phyloP scores from a whole-genome alignment of 1,284 basidiomycete genomes.

The Sporisorium reilianum region DNA sequence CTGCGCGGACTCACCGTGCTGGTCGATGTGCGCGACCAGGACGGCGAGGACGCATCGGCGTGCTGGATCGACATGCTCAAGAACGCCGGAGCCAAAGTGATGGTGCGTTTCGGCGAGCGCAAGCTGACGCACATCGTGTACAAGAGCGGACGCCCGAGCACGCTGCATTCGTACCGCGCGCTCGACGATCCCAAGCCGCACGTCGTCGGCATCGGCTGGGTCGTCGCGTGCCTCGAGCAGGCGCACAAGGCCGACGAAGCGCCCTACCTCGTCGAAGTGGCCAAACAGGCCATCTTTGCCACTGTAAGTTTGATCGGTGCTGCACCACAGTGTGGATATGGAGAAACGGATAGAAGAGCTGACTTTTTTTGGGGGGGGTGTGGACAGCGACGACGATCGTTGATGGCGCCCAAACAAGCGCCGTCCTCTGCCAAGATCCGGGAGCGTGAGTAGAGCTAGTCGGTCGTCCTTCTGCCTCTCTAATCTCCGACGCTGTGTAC shows the following conservation, averaged over 20 bases:
- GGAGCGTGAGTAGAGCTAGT: conserved; percentile 50
- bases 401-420: conserved; percentile 47
- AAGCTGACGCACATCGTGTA: conserved; percentile 62
- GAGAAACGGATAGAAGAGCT: no score
- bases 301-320: conserved; percentile 55
- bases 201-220: conserved; percentile 63
- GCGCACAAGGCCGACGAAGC: conserved; percentile 51
- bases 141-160: conserved; percentile 59
- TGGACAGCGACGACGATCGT: conserved; percentile 42
- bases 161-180: conserved; percentile 53
- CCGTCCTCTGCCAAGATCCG: conserved; percentile 37
- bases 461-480: neutral
- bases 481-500: conserved; percentile 13
- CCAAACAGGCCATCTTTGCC: conserved; percentile 61
- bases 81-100: conserved; percentile 56
- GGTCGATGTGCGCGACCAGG: conserved; percentile 60
- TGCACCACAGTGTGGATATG: neutral
- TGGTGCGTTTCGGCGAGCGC: conserved; percentile 44
- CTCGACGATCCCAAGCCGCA: conserved; percentile 49
- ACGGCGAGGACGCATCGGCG: conserved; percentile 58
- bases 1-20: conserved; percentile 57
- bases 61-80: conserved; percentile 59
- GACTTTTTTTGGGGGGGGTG: neutral
- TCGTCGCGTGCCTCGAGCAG: conserved; percentile 54
- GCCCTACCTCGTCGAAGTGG: conserved; percentile 62